These are phyloP conservation scores for Boletales sp. DNA, from an alignment of 768 basidiomycete genomes.

Conservation along the genomic window DNA sequence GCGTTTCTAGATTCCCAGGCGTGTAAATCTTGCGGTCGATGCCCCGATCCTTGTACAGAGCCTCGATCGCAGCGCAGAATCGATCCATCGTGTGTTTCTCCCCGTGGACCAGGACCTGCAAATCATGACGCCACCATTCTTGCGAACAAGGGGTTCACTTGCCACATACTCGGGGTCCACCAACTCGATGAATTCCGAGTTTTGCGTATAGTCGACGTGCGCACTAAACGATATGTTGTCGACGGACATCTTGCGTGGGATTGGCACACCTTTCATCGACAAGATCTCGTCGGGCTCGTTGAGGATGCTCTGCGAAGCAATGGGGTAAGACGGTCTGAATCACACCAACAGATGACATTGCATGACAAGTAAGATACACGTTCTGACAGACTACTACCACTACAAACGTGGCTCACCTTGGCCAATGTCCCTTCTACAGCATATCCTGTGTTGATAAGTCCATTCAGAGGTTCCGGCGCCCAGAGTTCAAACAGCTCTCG, in stretches of 20 bases:
- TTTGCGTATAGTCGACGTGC: constrained; percentile 95
- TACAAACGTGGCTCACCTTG: constrained; percentile 67
- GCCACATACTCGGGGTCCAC: constrained; percentile 90
- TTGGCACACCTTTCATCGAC: constrained; percentile 67
- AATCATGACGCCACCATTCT: background rate
- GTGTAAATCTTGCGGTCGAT: constrained; percentile 94
- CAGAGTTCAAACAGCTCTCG: constrained; percentile 90
- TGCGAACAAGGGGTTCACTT: constrained; percentile 26
- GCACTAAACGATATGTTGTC: constrained; percentile 95
- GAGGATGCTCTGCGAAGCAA: constrained; percentile 69
- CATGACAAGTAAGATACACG: constrained; percentile 17
- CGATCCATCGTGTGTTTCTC: constrained; percentile 91
- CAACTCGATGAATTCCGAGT: constrained; percentile 91
- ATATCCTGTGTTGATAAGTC: constrained; percentile 91
- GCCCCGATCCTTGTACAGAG: constrained; percentile 78
- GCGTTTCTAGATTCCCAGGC: constrained; percentile 84
- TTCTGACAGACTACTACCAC: background rate
- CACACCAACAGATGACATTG: constrained; percentile 10
- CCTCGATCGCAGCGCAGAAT: constrained; percentile 77
- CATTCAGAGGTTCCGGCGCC: constrained; percentile 93
- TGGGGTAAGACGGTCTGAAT: constrained; percentile 1
- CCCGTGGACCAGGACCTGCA: constrained; percentile 87
- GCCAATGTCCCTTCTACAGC: constrained; percentile 96
- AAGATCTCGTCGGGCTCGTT: constrained; percentile 89
- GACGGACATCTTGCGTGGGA: constrained; percentile 84